Evolutionary conservation across 1,139 yeast species (phyloP).

Genomic region (Scheffersomyces quercinus): DNA sequence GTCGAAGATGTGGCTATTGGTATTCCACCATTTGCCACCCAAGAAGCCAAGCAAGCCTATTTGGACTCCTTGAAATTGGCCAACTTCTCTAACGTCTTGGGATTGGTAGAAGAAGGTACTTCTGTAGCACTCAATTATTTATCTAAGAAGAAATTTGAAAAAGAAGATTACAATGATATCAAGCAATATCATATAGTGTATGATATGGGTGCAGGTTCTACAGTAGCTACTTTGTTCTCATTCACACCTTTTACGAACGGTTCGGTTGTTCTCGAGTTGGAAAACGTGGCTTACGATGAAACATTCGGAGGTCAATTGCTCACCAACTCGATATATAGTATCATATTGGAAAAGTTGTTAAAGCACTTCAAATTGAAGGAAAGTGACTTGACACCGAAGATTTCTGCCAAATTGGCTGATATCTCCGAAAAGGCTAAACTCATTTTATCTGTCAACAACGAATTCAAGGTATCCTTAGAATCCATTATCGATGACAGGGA

Average conservation of each 20-base stretch:
- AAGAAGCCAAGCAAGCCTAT: constrained; percentile 68
- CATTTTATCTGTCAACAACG: constrained; percentile 83
- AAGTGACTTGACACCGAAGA: constrained; percentile 48
- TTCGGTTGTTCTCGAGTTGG: constrained; percentile 54
- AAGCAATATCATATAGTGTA: constrained; percentile 70
- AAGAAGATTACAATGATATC: constrained; percentile 32
- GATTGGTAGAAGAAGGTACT: constrained; percentile 83
- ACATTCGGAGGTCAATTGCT: constrained; percentile 73
- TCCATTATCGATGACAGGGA: constrained; percentile 70
- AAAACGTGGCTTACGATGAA: constrained; percentile 69
- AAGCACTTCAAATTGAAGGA: constrained; percentile 38
- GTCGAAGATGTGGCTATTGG: constrained; percentile 72
- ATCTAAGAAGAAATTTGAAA: constrained; percentile 47
- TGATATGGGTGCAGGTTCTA: constrained; percentile 93
- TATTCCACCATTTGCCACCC: constrained; percentile 71
- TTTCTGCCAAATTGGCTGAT: constrained; percentile 69
- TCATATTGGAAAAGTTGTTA: constrained; percentile 60
- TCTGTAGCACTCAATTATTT: constrained; percentile 85
- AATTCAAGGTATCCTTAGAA: constrained; percentile 72
- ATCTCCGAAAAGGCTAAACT: constrained; percentile 87
- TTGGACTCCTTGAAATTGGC: constrained; percentile 74
- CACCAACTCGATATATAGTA: constrained; percentile 62
- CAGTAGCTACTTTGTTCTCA: constrained; percentile 81
- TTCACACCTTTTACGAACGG: constrained; percentile 47
- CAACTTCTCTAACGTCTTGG: constrained; percentile 58